Evolutionary conservation across 2,329 filamentous ascomycete genomes (phyloP).

Genomic region (Phyllosticta citribraziliensis): DNA sequence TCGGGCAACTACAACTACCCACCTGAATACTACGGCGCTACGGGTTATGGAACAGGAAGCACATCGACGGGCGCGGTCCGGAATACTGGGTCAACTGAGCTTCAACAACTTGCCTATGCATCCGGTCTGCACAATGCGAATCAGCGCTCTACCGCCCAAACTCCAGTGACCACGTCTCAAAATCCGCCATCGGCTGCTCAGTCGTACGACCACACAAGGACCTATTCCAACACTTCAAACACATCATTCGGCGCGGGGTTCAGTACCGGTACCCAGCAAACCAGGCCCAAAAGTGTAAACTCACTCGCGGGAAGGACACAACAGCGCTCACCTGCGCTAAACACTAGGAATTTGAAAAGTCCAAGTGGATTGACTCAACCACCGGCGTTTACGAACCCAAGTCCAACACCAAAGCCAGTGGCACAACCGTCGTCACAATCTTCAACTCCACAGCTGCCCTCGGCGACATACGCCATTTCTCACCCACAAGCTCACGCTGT

Average conservation of each 20-base stretch:
- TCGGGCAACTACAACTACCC: background rate
- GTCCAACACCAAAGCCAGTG: background rate
- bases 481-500: background rate
- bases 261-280: background rate
- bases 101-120: conserved; percentile 8
- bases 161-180: background rate
- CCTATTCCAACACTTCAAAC: background rate
- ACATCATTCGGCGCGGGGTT: background rate
- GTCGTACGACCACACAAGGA: background rate
- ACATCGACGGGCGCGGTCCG: background rate
- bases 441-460: background rate
- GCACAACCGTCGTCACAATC: background rate
- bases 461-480: background rate
- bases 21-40: conserved; percentile 7
- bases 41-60: conserved; percentile 1
- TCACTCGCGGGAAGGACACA: background rate
- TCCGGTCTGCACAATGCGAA: conserved; percentile 1
- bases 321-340: background rate
- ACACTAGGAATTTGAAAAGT: background rate
- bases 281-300: conserved; percentile 4
- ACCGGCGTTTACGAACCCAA: background rate
- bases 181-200: background rate
- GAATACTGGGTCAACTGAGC: background rate
- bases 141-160: background rate
- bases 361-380: background rate